phyloP scores from a whole-genome alignment of 352 stramenopile species.

The Phytopythium kandeliae region DNA sequence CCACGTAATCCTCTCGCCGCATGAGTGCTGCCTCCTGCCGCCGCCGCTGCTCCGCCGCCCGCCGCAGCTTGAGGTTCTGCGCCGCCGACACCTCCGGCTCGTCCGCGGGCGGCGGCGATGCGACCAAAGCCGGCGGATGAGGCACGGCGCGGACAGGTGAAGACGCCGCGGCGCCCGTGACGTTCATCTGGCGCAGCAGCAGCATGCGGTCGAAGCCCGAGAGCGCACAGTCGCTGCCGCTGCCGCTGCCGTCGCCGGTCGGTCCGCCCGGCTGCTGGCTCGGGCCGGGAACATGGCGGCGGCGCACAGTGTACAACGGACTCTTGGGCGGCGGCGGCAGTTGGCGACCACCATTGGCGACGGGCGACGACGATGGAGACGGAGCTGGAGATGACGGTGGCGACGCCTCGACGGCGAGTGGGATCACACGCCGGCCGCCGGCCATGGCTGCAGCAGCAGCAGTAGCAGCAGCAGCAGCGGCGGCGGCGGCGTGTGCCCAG shows the following conservation, averaged over 20 bases:
- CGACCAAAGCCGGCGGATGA: too few relatives aligned
- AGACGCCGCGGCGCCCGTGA: too few relatives aligned
- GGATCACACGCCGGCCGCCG: conserved; percentile 30
- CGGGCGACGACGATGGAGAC: neutral
- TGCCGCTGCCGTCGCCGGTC: too few relatives aligned
- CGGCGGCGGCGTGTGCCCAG: too few relatives aligned
- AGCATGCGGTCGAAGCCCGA: conserved; percentile 39
- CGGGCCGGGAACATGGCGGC: neutral
- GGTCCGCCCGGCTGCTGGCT: neutral
- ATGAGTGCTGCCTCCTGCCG: conserved; percentile 41
- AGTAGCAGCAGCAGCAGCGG: neutral
- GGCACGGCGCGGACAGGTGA: too few relatives aligned
- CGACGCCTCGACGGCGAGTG: conserved; percentile 27
- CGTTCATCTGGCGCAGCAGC: conserved; percentile 52
- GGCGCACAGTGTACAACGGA: conserved; percentile 14
- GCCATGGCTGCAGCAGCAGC: conserved; percentile 3
- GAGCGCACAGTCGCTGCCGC: neutral
- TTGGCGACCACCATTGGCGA: conserved; percentile 3
- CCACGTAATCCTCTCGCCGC: conserved; percentile 53
- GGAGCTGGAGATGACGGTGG: neutral
- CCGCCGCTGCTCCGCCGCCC: conserved; percentile 39
- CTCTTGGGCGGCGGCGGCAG: conserved; percentile 44
- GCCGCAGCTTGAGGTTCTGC: conserved; percentile 58
- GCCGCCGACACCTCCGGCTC: conserved; percentile 42
- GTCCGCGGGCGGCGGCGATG: neutral